Conservation (phyloP, 148 eudicot genomes). For the Suaeda aralocaspica region DNA sequence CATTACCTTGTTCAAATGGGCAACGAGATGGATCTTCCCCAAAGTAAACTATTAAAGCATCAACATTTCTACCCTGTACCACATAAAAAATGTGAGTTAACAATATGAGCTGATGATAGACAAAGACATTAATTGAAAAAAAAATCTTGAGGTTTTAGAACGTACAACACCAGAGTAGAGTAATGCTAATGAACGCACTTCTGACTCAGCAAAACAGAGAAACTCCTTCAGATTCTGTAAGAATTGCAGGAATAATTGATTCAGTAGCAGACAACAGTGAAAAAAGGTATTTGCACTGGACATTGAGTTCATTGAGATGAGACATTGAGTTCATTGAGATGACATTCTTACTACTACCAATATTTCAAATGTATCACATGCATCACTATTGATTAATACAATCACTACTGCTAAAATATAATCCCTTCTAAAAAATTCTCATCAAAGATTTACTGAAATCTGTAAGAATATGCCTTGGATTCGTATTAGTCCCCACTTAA, state of each 20-base stretch:
- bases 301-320: background rate
- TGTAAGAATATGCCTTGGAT: no score
- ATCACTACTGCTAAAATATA: background rate
- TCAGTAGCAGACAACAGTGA: background rate
- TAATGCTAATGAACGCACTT: conserved; percentile 60
- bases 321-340: background rate
- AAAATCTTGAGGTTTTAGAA: conserved; percentile 8
- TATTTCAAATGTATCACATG: no score
- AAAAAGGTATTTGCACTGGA: background rate
- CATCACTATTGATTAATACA: background rate
- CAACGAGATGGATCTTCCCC: conserved; percentile 79
- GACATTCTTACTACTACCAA: background rate
- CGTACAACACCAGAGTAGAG: conserved; percentile 63
- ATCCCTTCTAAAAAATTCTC: background rate
- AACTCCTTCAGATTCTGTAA: conserved; percentile 56
- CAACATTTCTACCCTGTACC: conserved; percentile 57
- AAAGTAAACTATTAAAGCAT: conserved; percentile 58
- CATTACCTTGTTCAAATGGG: conserved; percentile 67
- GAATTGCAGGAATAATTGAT: background rate
- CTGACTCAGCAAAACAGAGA: conserved; percentile 57
- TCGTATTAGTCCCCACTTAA: no score
- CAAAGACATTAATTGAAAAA: background rate
- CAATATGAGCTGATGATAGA: background rate
- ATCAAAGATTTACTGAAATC: background rate
- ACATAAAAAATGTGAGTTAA: background rate